Evolutionary conservation across 2,329 filamentous ascomycete genomes (phyloP).

Genomic region (Volutella citrinella): DNA sequence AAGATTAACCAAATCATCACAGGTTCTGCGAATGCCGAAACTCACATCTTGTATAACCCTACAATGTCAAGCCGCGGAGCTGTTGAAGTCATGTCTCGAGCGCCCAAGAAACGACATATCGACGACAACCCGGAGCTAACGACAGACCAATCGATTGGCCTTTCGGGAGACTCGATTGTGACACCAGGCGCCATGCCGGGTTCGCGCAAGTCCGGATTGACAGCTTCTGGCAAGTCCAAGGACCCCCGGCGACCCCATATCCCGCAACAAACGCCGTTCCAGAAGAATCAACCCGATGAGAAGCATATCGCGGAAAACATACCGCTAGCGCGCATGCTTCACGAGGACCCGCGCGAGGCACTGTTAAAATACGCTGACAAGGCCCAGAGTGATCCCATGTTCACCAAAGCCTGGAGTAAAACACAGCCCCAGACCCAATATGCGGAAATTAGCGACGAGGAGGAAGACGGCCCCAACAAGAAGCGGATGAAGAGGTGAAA

Average conservation of each 20-base stretch:
- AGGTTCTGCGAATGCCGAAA: conserved; percentile 86
- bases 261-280: conserved; percentile 82
- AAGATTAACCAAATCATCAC: conserved; percentile 96
- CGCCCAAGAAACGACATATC: conserved; percentile 90
- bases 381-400: conserved; percentile 88
- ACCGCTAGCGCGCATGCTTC: conserved; percentile 85
- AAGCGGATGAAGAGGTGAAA: conserved; percentile 55
- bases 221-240: conserved; percentile 69
- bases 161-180: conserved; percentile 80
- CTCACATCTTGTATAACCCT: conserved; percentile 87
- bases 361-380: conserved; percentile 92
- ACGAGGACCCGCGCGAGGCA: conserved; percentile 93
- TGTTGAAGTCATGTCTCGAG: conserved; percentile 84
- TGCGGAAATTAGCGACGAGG: conserved; percentile 83
- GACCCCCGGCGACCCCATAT: conserved; percentile 86
- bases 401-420: conserved; percentile 88
- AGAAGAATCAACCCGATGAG: conserved; percentile 85
- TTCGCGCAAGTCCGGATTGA: conserved; percentile 63
- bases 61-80: conserved; percentile 78
- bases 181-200: conserved; percentile 60
- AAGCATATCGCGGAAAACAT: conserved; percentile 86
- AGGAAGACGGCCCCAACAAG: conserved; percentile 68
- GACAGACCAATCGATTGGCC: conserved; percentile 75
- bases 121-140: conserved; percentile 89
- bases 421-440: conserved; percentile 94